phyloP scores from a whole-genome alignment of 2,329 filamentous ascomycete species.

The Aspergillus pseudoglaucus region DNA sequence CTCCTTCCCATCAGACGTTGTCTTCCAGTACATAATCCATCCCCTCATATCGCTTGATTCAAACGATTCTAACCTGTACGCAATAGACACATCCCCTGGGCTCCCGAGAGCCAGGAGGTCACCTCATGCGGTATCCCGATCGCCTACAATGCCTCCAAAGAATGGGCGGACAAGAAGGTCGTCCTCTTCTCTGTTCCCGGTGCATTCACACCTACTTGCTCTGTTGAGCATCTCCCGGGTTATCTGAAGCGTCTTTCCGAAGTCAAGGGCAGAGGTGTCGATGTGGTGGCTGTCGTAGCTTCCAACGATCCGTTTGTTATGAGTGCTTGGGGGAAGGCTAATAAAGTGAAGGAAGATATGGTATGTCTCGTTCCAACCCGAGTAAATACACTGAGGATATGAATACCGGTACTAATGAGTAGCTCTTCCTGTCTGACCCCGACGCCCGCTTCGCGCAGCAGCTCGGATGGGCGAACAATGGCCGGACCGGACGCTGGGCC shows the following conservation, averaged over 20 bases:
- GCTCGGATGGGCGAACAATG: conserved; percentile 63
- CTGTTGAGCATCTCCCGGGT: conserved; percentile 67
- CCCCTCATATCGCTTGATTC: not conserved
- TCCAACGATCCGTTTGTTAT: conserved; percentile 80
- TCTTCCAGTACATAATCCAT: not conserved
- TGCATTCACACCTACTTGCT: conserved; percentile 82
- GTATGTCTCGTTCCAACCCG: conserved; percentile 30
- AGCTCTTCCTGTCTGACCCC: conserved; percentile 69
- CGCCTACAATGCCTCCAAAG: conserved; percentile 72
- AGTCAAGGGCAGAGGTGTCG: conserved; percentile 71
- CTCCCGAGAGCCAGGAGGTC: conserved; percentile 61
- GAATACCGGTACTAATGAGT: not conserved
- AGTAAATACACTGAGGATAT: not conserved
- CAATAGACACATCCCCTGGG: conserved; percentile 45
- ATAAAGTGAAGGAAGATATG: conserved; percentile 64
- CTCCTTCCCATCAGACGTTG: not conserved
- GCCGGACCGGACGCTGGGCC: conserved; percentile 70
- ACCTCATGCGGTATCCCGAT: conserved; percentile 72
- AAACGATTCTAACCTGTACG: not conserved
- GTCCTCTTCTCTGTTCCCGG: conserved; percentile 66
- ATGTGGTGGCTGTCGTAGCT: conserved; percentile 70
- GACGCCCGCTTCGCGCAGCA: conserved; percentile 65
- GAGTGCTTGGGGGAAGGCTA: conserved; percentile 83
- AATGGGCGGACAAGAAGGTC: conserved; percentile 66
- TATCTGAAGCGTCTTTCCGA: conserved; percentile 65